These are phyloP conservation scores for Potentilla sterilis DNA, from an alignment of 306 rosid species.

Conservation along the genomic window DNA sequence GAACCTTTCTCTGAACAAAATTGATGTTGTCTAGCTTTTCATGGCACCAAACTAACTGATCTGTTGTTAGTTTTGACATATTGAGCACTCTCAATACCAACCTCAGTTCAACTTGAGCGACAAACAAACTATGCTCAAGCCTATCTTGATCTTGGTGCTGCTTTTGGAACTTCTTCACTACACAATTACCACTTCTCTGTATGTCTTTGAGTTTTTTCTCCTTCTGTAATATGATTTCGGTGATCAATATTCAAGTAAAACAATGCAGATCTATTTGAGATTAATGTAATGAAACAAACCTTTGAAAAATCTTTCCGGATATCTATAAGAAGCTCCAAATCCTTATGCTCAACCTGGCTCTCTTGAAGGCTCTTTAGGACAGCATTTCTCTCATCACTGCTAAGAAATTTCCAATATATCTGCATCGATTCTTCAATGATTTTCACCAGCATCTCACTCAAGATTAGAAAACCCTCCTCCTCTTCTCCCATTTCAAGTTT, in stretches of 20 bases:
- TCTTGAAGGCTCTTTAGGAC: constrained; percentile 38
- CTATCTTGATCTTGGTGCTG: constrained; percentile 46
- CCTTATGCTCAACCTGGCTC: constrained; percentile 36
- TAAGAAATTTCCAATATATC: constrained; percentile 60
- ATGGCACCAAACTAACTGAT: constrained; percentile 68
- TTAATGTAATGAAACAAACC: constrained; percentile 35
- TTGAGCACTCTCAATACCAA: constrained; percentile 68
- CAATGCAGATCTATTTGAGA: not conserved
- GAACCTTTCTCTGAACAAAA: constrained; percentile 53
- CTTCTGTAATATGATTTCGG: constrained; percentile 42
- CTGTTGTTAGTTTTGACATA: constrained; percentile 59
- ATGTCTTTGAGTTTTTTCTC: constrained; percentile 68
- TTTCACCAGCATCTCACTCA: constrained; percentile 39
- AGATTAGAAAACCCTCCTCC: constrained; percentile 34
- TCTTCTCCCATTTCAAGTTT: constrained; percentile 27
- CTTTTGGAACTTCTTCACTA: constrained; percentile 74
- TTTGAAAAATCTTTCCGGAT: constrained; percentile 50
- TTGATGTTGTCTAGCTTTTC: constrained; percentile 52
- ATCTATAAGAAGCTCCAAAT: constrained; percentile 39
- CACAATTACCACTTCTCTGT: constrained; percentile 64
- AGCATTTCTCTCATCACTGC: constrained; percentile 49
- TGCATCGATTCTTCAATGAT: constrained; percentile 66
- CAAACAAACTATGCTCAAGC: constrained; percentile 42
- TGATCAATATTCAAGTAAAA: not conserved
- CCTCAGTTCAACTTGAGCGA: constrained; percentile 74